A percentile compares a stretch with the other conserved stretches of the same genome.
Conservation (phyloP, 805 yeast species). For the Torulaspora microellipsoides region DNA sequence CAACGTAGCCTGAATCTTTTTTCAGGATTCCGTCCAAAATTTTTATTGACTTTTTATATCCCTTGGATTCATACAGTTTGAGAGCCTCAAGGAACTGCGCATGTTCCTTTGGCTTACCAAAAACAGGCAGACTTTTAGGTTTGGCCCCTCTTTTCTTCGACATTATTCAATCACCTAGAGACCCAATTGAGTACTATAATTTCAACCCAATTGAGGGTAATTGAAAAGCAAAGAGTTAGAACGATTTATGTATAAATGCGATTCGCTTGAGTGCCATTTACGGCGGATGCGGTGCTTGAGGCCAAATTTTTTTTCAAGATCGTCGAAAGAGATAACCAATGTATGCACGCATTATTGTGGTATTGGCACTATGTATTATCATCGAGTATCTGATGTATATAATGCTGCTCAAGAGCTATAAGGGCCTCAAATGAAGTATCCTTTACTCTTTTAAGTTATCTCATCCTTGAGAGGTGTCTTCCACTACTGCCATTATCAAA, state of each 20-base stretch:
- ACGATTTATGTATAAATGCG: background rate
- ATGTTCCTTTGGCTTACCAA: conserved; percentile 56
- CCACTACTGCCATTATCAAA: too few species aligned
- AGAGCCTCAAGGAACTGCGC: conserved; percentile 75
- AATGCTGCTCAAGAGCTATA: too few species aligned
- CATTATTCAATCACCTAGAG: background rate
- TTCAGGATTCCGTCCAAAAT: conserved; percentile 69
- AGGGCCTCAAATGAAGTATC: too few species aligned
- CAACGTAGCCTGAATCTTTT: conserved; percentile 71
- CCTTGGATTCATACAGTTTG: conserved; percentile 74
- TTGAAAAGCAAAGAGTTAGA: background rate
- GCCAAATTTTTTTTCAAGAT: background rate
- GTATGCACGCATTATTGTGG: too few species aligned
- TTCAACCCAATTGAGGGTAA: background rate
- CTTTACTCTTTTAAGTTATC: too few species aligned
- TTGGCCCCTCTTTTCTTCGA: conserved; percentile 10
- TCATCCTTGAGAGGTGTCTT: too few species aligned
- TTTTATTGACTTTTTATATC: conserved; percentile 81
- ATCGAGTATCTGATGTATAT: too few species aligned
- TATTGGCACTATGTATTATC: too few species aligned
- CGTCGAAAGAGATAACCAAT: background rate
- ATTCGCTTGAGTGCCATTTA: too few species aligned
- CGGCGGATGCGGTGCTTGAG: too few species aligned
- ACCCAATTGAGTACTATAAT: background rate
- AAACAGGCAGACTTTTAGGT: conserved; percentile 3